Evolutionary conservation across 495 filamentous ascomycete genomes (phyloP).

Genomic region (Physcia stellaris): DNA sequence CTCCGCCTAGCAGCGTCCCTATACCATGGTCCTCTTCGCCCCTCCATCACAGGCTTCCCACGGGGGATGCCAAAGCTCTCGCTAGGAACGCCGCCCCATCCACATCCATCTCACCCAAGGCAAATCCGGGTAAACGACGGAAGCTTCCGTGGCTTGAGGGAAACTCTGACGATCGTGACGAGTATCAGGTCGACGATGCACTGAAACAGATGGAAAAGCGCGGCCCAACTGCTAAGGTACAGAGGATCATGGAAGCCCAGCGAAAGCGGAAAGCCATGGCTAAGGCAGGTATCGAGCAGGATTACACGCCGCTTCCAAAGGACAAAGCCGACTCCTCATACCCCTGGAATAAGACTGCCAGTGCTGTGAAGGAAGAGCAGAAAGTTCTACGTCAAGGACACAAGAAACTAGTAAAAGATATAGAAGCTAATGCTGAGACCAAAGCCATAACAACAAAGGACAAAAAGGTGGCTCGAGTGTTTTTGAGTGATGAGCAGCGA

Average conservation of each 20-base stretch:
- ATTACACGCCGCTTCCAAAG: slow-evolving; percentile 26
- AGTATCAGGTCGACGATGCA: slow-evolving; percentile 23
- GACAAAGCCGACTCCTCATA: slow-evolving; percentile 26
- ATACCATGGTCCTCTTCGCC: slow-evolving; percentile 23
- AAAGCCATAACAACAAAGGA: slow-evolving; percentile 22
- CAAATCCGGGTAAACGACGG: slow-evolving; percentile 31
- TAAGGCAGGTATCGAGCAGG: slow-evolving; percentile 16
- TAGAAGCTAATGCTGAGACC: slow-evolving; percentile 19
- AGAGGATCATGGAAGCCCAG: slow-evolving; percentile 10
- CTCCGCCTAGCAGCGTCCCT: slow-evolving; percentile 9
- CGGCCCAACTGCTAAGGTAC: slow-evolving; percentile 8
- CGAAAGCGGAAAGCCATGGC: slow-evolving; percentile 20
- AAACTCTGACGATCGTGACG: too few species aligned
- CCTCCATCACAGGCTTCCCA: slow-evolving; percentile 10
- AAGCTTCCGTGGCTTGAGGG: slow-evolving; percentile 50
- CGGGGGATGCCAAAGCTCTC: background rate
- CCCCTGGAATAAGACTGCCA: slow-evolving; percentile 72
- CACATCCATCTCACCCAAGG: slow-evolving; percentile 4
- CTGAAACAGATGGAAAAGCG: slow-evolving; percentile 18
- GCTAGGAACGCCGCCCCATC: slow-evolving; percentile 2
- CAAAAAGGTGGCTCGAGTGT: slow-evolving; percentile 39
- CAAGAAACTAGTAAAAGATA: slow-evolving; percentile 41
- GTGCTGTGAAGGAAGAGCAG: slow-evolving; percentile 69
- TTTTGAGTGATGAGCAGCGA: slow-evolving; percentile 73
- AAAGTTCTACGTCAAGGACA: slow-evolving; percentile 53